Base-by-base conservation (phyloP, 1,139 yeast genomes). In the Taphrina betulina region DNA sequence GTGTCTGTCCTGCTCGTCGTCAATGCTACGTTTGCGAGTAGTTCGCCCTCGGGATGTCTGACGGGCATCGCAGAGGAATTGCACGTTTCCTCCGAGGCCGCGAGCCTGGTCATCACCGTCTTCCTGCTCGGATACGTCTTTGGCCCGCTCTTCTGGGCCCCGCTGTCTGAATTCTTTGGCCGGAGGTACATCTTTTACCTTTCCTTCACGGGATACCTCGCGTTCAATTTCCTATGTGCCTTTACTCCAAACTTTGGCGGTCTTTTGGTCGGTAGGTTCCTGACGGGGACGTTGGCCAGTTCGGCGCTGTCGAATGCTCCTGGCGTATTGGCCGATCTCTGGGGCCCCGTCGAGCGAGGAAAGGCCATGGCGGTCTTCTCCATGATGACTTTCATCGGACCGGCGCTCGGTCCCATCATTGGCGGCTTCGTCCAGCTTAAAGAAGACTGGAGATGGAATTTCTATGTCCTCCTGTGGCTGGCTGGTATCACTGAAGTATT, bases 131-230 rank as follows among this genome's bases (percentile, higher is more conserved):
- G 92, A n/a, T 82, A 54, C 23, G 46, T 38, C 55, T 35, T 88
- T 22, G 96, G 96, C 38, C 96, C 96, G 0, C 73, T 89, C 60
- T 64, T 88, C 24, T 89, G 96, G 95, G 88, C 95, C 12, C 96
- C 96, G 3, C 72, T 88, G 51, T 81, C 90, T 34, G 96, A 89
- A 69, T 82, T 83, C 65, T 81, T 82, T 62, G 96, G 96, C 50
- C 78, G 96, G 71, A 78, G 88, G 63, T 86, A 90, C 2, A 94
- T 89, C 17, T 89, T 89, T 68, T 76, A 83, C 65, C 74, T 85
- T 57, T 85, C 95, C 1, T 79, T 86, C 68, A 78, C 81, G 20
- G 75, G 87, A 17, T 88, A 88, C 67, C 79, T 80, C 57, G 77
- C 87, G 57, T 85, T 89, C 74, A 86, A 88, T 68, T 83, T 89